These are phyloP conservation scores for Eudorina sp. DNA, from an alignment of 139 green algal genomes.

Conservation along the genomic window DNA sequence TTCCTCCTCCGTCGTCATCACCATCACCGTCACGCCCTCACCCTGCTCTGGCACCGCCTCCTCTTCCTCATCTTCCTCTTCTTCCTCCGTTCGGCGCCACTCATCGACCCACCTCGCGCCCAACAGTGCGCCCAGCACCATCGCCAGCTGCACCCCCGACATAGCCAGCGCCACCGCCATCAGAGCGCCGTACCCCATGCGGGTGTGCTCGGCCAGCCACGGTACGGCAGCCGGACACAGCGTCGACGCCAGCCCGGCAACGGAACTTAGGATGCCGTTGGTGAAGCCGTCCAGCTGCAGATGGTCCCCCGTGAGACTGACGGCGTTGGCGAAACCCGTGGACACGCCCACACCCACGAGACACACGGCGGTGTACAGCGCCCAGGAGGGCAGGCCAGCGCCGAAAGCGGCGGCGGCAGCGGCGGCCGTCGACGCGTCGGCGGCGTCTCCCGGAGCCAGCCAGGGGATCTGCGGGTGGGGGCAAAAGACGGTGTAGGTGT, in stretches of 20 bases:
- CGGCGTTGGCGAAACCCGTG: slow-evolving; percentile 42
- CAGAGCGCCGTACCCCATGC: slow-evolving; percentile 12
- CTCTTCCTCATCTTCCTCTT: background rate
- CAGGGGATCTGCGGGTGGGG: slow-evolving; percentile 2
- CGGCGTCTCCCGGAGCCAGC: background rate
- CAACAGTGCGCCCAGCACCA: background rate
- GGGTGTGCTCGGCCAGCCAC: slow-evolving; percentile 39
- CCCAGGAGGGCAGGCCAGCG: slow-evolving; percentile 23
- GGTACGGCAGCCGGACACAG: slow-evolving; percentile 45
- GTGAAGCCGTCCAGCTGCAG: slow-evolving; percentile 49
- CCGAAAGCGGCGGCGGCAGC: background rate
- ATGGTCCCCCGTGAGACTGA: slow-evolving; percentile 24
- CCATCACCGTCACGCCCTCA: background rate
- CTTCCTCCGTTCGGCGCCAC: slow-evolving; percentile 1
- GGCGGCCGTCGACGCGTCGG: background rate
- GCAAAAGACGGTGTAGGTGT: too few species aligned
- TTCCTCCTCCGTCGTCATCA: background rate
- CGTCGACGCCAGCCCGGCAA: slow-evolving; percentile 35
- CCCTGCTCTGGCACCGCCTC: background rate
- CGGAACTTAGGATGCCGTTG: slow-evolving; percentile 41
- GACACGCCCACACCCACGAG: slow-evolving; percentile 34
- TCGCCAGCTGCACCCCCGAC: slow-evolving; percentile 22
- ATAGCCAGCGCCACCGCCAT: slow-evolving; percentile 39
- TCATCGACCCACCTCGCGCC: slow-evolving; percentile 36
- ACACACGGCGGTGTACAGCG: slow-evolving; percentile 24